Base-by-base conservation (phyloP, 495 filamentous ascomycete genomes). In the Pseudoneurospora amorphoporcata region DNA sequence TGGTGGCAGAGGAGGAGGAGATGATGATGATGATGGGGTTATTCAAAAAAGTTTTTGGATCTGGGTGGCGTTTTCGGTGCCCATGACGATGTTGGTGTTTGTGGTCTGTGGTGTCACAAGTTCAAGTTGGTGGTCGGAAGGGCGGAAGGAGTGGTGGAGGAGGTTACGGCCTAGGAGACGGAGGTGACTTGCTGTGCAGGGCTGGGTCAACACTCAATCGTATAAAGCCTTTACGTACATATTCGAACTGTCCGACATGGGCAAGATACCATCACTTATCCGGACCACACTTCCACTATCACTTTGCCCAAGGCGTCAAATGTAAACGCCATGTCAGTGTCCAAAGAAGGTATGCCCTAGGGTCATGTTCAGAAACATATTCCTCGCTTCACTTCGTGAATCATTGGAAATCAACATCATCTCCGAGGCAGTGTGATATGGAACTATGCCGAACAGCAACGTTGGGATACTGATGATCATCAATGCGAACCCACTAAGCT, bases 1-100 rank as follows among this genome's bases (percentile, higher is more conserved):
- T 8, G 12, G 23, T 8, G 23, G 23, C 8, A 14, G 23, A 58
- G 19, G 47, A 32, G 23, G 47, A 58, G 23, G 23, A 32, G 19
- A 5, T 37, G 5, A 37, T 40, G 75, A 74, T 38, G 4, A 53
- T 12, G 43, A 42, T 38, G 35, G 39, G 39, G 76, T 82, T 35
- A 69, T 81, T 32, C 73, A 73, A 43, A 58, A 73, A 37, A 72
- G 74, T 10, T 83, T 82, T 39, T 83, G 79, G 81, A 68, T 80
- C 12, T 82, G 81, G 72, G 81, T 79, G 79, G 81, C 76, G 6
- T 79, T 80, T 68, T 39, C 72, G 5, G 14, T 73, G 5, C 72
- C 72, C 5, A 17, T 43, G 38, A 73, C 72, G 3, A 16, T 35
- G 17, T 0, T 72, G n/a, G 61, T 69, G 6, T 65, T 65, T 65